These are phyloP conservation scores for Mycogone perniciosa DNA, from an alignment of 2,329 filamentous ascomycete species.

Conservation along the genomic window DNA sequence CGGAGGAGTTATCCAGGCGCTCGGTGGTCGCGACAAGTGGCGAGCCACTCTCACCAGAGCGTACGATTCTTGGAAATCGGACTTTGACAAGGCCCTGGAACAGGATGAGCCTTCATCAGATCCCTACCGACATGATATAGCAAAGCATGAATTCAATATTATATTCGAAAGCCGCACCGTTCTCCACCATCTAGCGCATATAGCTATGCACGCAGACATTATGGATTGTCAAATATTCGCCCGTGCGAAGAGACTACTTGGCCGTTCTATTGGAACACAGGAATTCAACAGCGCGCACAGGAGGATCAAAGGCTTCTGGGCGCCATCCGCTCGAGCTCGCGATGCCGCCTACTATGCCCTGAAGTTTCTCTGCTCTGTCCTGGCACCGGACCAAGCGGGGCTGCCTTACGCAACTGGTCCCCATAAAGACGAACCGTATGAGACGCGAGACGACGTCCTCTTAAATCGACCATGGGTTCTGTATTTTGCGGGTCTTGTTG, in stretches of 20 bases:
- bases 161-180: slow-evolving; percentile 86
- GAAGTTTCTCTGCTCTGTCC: slow-evolving; percentile 78
- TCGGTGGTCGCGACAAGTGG: slow-evolving; percentile 90
- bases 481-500: slow-evolving; percentile 85
- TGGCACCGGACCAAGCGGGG: slow-evolving; percentile 48
- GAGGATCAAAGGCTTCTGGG: slow-evolving; percentile 85
- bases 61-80: slow-evolving; percentile 88
- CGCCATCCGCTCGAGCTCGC: slow-evolving; percentile 76
- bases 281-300: slow-evolving; percentile 75
- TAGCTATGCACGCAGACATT: slow-evolving; percentile 96
- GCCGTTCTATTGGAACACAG: slow-evolving; percentile 73
- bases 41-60: slow-evolving; percentile 75
- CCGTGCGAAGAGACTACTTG: slow-evolving; percentile 75
- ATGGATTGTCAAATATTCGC: slow-evolving; percentile 98
- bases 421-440: slow-evolving; percentile 54
- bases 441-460: slow-evolving; percentile 79
- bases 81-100: slow-evolving; percentile 80
- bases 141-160: slow-evolving; percentile 54
- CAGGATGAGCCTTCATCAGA: slow-evolving; percentile 47
- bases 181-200: slow-evolving; percentile 88
- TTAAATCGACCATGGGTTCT: slow-evolving; percentile 92
- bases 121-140: slow-evolving; percentile 49
- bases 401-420: slow-evolving; percentile 34
- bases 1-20: slow-evolving; percentile 62
- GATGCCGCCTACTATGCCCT: slow-evolving; percentile 91